Percentiles rank a stretch among this genome's conserved stretches.
These are phyloP conservation scores for Thelonectria blattea DNA, from an alignment of 2,329 filamentous ascomycete genomes.

Conservation along the genomic window DNA sequence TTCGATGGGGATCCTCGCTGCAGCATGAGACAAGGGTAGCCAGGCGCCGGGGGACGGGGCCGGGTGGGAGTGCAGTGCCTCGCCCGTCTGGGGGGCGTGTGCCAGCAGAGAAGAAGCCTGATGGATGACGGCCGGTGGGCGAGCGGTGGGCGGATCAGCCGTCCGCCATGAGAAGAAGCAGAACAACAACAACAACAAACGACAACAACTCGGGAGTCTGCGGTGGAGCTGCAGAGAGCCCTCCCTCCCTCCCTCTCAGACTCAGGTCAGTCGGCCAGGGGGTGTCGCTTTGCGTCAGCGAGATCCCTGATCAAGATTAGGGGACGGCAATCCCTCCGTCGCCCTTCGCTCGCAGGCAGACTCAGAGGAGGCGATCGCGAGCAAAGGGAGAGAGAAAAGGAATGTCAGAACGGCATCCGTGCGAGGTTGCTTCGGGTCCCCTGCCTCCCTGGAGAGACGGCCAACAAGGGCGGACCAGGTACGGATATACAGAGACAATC, in stretches of 20 bases:
- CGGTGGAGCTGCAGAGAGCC: constrained; percentile 15
- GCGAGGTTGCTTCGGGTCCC: constrained; percentile 21
- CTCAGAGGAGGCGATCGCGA: not conserved
- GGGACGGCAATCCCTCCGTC: constrained; percentile 21
- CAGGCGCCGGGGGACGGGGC: constrained; percentile 35
- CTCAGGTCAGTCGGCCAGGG: constrained; percentile 32
- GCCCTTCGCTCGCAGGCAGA: constrained; percentile 1
- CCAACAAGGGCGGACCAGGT: constrained; percentile 17
- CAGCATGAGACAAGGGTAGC: constrained; percentile 34
- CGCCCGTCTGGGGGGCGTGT: constrained; percentile 25
- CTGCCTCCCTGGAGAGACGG: constrained; percentile 1
- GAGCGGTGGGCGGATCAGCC: constrained; percentile 33
- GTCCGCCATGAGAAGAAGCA: constrained; percentile 25
- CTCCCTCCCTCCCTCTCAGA: no score
- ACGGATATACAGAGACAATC: constrained; percentile 7
- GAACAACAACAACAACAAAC: constrained; percentile 19
- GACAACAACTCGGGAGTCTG: constrained; percentile 20
- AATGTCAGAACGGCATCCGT: constrained; percentile 20
- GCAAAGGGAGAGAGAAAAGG: not conserved
- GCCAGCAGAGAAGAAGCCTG: constrained; percentile 31
- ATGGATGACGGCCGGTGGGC: constrained; percentile 21
- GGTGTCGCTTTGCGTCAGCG: constrained; percentile 33
- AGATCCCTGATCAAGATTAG: constrained; percentile 37
- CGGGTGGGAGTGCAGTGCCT: constrained; percentile 27
- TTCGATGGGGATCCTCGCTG: constrained; percentile 33